phyloP scores from a whole-genome alignment of 2,329 filamentous ascomycete genomes.

The Coniochaeta sp. region DNA sequence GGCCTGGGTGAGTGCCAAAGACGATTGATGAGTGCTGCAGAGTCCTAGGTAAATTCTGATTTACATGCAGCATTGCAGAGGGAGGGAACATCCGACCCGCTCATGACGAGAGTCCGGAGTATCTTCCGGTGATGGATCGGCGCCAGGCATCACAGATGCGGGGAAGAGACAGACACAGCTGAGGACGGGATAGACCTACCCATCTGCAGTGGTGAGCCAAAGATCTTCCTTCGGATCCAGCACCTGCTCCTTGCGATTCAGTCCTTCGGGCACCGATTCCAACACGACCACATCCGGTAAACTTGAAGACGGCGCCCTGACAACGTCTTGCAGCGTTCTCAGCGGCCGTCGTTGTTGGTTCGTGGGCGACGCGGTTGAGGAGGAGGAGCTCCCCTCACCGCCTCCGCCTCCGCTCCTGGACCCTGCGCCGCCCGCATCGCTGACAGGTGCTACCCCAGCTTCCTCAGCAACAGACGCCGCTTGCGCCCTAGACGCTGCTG shows the following conservation, averaged over 20 bases:
- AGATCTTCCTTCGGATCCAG: conserved; percentile 37
- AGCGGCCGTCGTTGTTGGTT: not conserved
- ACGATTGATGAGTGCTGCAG: not conserved
- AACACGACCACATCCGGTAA: conserved; percentile 31
- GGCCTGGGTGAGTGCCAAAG: not conserved
- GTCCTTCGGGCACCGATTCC: conserved; percentile 24
- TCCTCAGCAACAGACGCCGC: not conserved
- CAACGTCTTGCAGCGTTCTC: conserved; percentile 29
- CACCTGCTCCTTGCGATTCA: conserved; percentile 21
- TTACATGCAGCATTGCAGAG: no score
- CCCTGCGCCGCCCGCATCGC: not conserved
- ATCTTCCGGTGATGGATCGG: not conserved
- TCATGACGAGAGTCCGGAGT: not conserved
- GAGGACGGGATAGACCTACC: conserved; percentile 24
- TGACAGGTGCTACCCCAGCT: not conserved
- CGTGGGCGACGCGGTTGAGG: not conserved
- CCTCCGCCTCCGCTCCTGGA: not conserved
- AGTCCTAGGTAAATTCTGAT: no score
- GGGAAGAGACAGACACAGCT: not conserved
- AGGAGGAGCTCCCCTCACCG: conserved; percentile 4
- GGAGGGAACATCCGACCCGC: no score
- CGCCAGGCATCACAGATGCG: not conserved
- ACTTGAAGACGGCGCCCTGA: conserved; percentile 30
- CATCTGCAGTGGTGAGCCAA: conserved; percentile 42
- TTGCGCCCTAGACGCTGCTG: not conserved